phyloP scores from a whole-genome alignment of 106 monocot genomes.

The Amphibolis antarctica region DNA sequence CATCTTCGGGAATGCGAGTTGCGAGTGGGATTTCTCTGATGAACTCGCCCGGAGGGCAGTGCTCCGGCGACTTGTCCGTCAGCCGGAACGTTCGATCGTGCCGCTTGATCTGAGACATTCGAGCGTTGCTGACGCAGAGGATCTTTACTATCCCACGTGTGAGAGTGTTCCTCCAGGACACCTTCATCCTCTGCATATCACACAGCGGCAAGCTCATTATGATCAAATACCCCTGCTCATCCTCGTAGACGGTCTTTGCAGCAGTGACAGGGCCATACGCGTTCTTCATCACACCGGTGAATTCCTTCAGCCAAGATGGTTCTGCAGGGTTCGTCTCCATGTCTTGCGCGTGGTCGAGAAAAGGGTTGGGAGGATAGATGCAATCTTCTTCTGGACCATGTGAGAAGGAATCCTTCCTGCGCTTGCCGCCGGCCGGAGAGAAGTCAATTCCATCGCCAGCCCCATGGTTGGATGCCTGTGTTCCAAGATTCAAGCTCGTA shows the following conservation, averaged over 20 bases:
- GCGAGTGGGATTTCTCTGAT: constrained; percentile 23
- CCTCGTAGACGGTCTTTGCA: constrained; percentile 28
- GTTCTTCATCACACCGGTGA: constrained; percentile 27
- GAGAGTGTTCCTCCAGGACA: constrained; percentile 24
- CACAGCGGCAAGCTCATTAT: constrained; percentile 25
- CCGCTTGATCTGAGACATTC: constrained; percentile 25
- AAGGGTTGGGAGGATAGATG: constrained; percentile 3
- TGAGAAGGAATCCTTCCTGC: constrained; percentile 13
- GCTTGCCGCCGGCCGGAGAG: constrained; percentile 12
- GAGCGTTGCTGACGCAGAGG: constrained; percentile 17
- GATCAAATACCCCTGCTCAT: constrained; percentile 23
- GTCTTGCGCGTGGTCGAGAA: constrained; percentile 3
- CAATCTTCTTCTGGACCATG: constrained; percentile 19
- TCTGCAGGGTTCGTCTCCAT: constrained; percentile 9
- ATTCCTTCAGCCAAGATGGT: constrained; percentile 24
- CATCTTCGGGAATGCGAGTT: constrained; percentile 28
- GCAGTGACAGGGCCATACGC: constrained; percentile 28
- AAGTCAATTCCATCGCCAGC: constrained; percentile 13
- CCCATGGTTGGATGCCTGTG: constrained; percentile 9
- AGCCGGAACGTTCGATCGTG: constrained; percentile 25
- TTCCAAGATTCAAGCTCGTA: constrained; percentile 12
- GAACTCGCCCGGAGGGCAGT: constrained; percentile 25
- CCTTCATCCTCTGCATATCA: constrained; percentile 25
- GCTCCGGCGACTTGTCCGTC: constrained; percentile 24
- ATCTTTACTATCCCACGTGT: constrained; percentile 31